A percentile compares a stretch with the other conserved stretches of the same genome.
Evolutionary conservation across 2,329 filamentous ascomycete genomes (phyloP).

Genomic region (Talaromyces atroroseus): DNA sequence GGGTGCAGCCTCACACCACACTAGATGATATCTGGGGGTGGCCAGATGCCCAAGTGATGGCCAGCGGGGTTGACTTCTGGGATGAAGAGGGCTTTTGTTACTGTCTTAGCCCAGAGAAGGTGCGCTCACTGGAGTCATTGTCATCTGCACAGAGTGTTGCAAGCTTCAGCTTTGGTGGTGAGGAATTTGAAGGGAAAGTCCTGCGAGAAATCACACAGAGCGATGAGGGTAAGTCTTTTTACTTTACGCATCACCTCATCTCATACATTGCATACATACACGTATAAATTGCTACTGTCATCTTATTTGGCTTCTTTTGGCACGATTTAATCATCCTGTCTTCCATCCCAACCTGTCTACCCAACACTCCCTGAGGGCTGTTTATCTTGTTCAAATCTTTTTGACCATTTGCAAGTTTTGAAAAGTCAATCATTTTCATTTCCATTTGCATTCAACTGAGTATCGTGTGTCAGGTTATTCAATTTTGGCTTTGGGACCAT

Average conservation of each 20-base stretch:
- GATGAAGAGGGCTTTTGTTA: slow-evolving; percentile 4
- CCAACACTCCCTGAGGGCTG: not conserved
- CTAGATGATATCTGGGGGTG: not conserved
- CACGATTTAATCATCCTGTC: not conserved
- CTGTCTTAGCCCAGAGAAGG: not conserved
- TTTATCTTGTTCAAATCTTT: not conserved
- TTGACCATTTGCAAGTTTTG: not conserved
- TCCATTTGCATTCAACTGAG: not conserved
- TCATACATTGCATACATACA: not conserved
- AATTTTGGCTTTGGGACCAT: not conserved
- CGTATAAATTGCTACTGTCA: not conserved
- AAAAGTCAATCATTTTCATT: too few relatives aligned
- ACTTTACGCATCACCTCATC: not conserved
- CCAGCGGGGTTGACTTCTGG: slow-evolving; percentile 6
- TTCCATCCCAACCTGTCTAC: not conserved
- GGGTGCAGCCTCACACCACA: not conserved
- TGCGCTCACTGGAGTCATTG: not conserved
- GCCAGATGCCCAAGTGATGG: slow-evolving; percentile 1
- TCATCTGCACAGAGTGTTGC: not conserved
- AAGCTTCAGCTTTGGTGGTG: not conserved
- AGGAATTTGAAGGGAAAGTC: not conserved
- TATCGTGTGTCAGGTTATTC: not conserved
- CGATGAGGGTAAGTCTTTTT: not conserved
- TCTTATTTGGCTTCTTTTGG: not conserved
- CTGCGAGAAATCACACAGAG: not conserved